Evolutionary conservation across 306 rosid species (phyloP).

Genomic region (Mimosa bimucronata): DNA sequence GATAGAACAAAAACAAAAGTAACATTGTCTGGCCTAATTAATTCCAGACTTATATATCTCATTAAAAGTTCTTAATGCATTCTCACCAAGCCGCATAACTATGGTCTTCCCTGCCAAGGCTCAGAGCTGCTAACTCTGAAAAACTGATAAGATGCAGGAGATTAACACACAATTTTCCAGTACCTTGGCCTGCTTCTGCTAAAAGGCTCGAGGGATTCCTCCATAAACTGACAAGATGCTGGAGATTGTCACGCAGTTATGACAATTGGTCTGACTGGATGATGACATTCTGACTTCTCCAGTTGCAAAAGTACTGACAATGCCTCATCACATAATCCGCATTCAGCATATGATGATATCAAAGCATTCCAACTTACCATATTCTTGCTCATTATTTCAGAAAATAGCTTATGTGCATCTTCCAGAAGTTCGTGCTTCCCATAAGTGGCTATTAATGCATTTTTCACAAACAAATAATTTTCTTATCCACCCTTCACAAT

Average conservation of each 20-base stretch:
- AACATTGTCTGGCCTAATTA: conserved; percentile 70
- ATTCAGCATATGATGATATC: conserved; percentile 75
- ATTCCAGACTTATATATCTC: conserved; percentile 57
- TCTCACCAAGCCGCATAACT: conserved; percentile 60
- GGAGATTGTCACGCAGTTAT: too few species aligned
- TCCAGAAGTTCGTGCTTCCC: conserved; percentile 61
- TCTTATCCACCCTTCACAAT: conserved; percentile 76
- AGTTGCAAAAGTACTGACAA: conserved; percentile 56
- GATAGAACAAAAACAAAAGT: conserved; percentile 74
- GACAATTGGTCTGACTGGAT: conserved; percentile 61
- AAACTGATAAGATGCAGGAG: conserved; percentile 69
- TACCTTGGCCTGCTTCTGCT: conserved; percentile 58
- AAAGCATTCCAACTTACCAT: conserved; percentile 85
- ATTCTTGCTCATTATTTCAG: conserved; percentile 58
- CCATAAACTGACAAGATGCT: too few species aligned
- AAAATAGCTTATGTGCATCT: conserved; percentile 59
- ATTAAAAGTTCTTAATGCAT: conserved; percentile 64
- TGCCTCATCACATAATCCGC: conserved; percentile 77
- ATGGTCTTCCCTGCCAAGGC: conserved; percentile 78
- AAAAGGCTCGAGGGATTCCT: conserved; percentile 68
- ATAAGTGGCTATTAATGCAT: conserved; percentile 66
- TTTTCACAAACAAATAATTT: conserved; percentile 72
- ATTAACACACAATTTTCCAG: conserved; percentile 64
- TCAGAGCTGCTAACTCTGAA: conserved; percentile 68
- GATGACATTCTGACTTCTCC: conserved; percentile 42